Conservation (phyloP, 225 moss, liverwort and hornwort species). For the Sphagnum contortum region DNA sequence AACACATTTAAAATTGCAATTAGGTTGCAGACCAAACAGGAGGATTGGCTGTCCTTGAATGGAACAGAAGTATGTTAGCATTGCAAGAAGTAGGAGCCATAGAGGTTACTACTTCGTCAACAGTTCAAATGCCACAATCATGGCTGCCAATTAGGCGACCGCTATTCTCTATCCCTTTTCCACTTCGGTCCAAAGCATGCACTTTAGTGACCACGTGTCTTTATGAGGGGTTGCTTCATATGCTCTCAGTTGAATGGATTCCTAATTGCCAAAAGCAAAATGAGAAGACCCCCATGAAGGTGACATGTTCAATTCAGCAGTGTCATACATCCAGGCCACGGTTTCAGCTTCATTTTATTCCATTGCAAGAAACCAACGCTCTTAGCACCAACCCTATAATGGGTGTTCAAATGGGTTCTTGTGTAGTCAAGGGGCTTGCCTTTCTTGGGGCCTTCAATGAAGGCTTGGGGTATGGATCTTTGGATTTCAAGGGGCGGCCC, state of each 20-base stretch:
- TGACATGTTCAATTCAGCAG: constrained; percentile 6
- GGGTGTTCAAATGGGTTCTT: constrained; percentile 16
- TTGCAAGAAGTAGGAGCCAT: constrained; percentile 31
- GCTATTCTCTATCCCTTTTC: constrained; percentile 36
- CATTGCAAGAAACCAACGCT: constrained; percentile 9
- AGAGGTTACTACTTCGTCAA: constrained; percentile 16
- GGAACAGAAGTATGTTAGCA: constrained; percentile 23
- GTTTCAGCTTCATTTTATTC: constrained; percentile 23
- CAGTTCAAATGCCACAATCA: constrained; percentile 14
- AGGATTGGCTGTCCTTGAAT: constrained; percentile 33
- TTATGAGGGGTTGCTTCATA: constrained; percentile 29
- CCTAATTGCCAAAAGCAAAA: constrained; percentile 8
- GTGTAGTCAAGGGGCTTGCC: constrained; percentile 19
- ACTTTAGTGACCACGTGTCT: constrained; percentile 39
- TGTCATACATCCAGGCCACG: constrained; percentile 10
- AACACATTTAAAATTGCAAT: background rate
- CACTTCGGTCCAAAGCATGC: constrained; percentile 26
- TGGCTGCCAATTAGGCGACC: constrained; percentile 13
- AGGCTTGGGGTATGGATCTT: constrained; percentile 25
- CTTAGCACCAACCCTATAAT: constrained; percentile 8
- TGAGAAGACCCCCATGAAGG: constrained; percentile 3
- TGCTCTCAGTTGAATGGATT: constrained; percentile 38
- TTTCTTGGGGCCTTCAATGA: constrained; percentile 29
- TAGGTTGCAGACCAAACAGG: constrained; percentile 49
- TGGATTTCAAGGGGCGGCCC: constrained; percentile 38